Evolutionary conservation across 768 basidiomycete genomes (phyloP).

Genomic region (Udeniomyces megalosporus): DNA sequence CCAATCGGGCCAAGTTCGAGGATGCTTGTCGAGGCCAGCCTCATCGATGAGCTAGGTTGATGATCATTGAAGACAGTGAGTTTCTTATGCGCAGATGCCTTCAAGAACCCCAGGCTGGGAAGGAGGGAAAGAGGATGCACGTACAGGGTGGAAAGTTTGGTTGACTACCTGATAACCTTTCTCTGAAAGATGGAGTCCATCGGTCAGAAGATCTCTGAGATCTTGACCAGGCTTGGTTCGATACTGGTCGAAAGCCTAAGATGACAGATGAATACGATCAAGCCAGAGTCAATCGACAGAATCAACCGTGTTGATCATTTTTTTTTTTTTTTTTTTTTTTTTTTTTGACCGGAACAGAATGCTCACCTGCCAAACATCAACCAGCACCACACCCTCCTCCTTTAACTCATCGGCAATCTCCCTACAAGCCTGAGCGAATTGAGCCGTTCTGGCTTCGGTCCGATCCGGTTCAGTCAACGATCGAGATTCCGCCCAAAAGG

Average conservation of each 20-base stretch:
- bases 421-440: not conserved
- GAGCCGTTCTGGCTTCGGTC: not conserved
- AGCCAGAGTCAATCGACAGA: not conserved
- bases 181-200: not conserved
- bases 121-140: too few relatives aligned
- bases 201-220: not conserved
- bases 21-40: not conserved
- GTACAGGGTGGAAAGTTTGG: not conserved
- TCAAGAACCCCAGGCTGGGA: too few relatives aligned
- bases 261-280: not conserved
- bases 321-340: not conserved
- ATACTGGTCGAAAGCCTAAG: not conserved
- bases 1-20: conserved; percentile 1
- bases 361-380: conserved; percentile 1
- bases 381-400: not conserved
- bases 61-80: too few relatives aligned
- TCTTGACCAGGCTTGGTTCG: not conserved
- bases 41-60: not conserved
- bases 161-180: conserved; percentile 3
- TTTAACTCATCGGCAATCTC: not conserved
- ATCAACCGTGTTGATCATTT: not conserved
- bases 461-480: not conserved
- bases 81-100: too few relatives aligned
- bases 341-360: too few relatives aligned
- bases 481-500: not conserved